phyloP scores from a whole-genome alignment of 176 grass and related monocot genomes.

The Thinopyrum elongatum region DNA sequence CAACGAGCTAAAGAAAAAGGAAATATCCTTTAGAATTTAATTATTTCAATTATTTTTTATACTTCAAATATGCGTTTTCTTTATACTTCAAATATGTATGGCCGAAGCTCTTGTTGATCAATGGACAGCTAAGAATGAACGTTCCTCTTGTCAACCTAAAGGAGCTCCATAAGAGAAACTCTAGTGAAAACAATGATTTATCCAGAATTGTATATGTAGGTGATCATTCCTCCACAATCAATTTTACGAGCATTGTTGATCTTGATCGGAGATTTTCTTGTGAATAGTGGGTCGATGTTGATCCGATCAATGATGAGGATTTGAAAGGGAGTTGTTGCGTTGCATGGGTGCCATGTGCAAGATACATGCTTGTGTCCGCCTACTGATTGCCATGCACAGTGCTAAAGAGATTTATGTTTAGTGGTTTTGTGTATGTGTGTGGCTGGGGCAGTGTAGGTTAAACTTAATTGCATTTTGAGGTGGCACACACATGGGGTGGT shows the following conservation, averaged over 20 bases:
- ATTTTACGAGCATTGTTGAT: neutral
- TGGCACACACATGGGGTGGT: slow-evolving; percentile 1
- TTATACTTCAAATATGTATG: no score
- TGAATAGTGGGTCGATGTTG: neutral
- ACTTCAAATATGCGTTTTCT: no score
- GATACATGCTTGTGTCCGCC: slow-evolving; percentile 43
- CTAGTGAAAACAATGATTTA: no score
- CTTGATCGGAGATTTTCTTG: slow-evolving; percentile 21
- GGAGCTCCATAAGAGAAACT: no score
- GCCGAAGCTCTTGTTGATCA: no score
- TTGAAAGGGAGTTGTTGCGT: neutral
- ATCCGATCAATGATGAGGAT: slow-evolving; percentile 46
- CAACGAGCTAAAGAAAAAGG: no score
- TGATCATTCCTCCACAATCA: neutral
- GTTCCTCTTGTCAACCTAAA: no score
- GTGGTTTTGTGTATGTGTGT: no score
- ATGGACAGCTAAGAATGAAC: no score
- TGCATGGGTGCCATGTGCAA: slow-evolving; percentile 44
- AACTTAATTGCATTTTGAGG: neutral
- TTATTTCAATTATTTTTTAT: no score
- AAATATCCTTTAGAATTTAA: no score
- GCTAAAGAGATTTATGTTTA: neutral
- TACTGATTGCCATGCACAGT: slow-evolving; percentile 47
- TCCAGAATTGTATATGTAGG: neutral
- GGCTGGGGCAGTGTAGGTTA: no score